These are phyloP conservation scores for Vigna hirtella DNA, from an alignment of 306 rosid species.

Conservation along the genomic window DNA sequence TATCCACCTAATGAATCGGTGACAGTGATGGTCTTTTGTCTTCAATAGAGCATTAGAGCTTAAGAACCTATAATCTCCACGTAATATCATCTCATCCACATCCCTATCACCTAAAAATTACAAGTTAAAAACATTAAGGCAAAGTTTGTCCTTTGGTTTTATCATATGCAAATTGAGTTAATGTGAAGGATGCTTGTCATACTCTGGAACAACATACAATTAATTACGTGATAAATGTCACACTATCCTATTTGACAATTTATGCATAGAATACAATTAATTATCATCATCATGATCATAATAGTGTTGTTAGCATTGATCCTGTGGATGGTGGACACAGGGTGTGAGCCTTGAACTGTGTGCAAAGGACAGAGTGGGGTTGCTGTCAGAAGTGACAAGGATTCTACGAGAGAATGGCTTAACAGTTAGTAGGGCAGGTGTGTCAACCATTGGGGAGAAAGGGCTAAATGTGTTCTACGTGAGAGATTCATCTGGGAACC, in stretches of 20 bases:
- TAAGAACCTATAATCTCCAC: constrained; percentile 52
- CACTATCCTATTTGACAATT: neutral
- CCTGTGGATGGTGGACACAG: constrained; percentile 49
- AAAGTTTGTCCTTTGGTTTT: neutral
- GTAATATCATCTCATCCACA: constrained; percentile 53
- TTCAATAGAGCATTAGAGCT: constrained; percentile 52
- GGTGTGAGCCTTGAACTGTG: constrained; percentile 82
- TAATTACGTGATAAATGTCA: neutral
- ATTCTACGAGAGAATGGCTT: constrained; percentile 80
- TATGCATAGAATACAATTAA: neutral
- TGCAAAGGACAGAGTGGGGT: constrained; percentile 80
- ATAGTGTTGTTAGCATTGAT: constrained; percentile 10
- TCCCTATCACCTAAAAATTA: constrained; percentile 32
- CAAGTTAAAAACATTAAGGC: neutral
- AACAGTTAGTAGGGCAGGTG: constrained; percentile 76
- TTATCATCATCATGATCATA: neutral
- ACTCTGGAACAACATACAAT: neutral
- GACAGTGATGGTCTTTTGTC: constrained; percentile 54
- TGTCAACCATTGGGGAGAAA: constrained; percentile 77
- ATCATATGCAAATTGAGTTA: constrained; percentile 16
- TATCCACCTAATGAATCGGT: constrained; percentile 45
- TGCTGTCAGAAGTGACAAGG: constrained; percentile 85
- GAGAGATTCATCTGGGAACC: constrained; percentile 76
- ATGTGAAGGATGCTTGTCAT: constrained; percentile 1
- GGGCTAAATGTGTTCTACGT: constrained; percentile 82